Conservation (phyloP, 805 yeast genomes). For the Ogataea nakhonphanomensis region DNA sequence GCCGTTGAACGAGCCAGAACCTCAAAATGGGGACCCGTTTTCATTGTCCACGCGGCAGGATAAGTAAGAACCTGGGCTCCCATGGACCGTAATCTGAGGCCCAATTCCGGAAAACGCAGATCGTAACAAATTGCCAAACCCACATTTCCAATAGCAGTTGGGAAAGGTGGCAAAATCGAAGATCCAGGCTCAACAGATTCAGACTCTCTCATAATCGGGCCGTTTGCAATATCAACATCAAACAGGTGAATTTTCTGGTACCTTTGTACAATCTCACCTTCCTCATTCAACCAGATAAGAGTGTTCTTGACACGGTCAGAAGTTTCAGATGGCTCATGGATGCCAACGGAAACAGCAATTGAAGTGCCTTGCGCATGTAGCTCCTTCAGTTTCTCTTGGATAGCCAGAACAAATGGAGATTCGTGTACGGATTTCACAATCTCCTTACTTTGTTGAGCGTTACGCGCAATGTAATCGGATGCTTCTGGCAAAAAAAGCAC, state of each 20-base stretch:
- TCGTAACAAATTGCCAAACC: conserved; percentile 84
- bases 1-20: conserved; percentile 79
- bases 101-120: conserved; percentile 80
- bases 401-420: conserved; percentile 39
- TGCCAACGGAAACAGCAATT: conserved; percentile 75
- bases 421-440: conserved; percentile 49
- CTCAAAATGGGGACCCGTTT: conserved; percentile 94
- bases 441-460: conserved; percentile 58
- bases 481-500: conserved; percentile 92
- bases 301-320: conserved; percentile 61
- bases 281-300: conserved; percentile 62
- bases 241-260: conserved; percentile 88
- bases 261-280: conserved; percentile 62
- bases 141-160: conserved; percentile 57
- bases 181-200: conserved; percentile 79
- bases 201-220: conserved; percentile 77
- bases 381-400: conserved; percentile 44
- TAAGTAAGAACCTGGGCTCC: conserved; percentile 79
- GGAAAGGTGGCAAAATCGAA: conserved; percentile 49
- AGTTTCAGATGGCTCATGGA: conserved; percentile 70
- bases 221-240: conserved; percentile 79
- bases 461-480: conserved; percentile 76
- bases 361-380: conserved; percentile 38
- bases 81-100: conserved; percentile 53
- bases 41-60: conserved; percentile 91